Evolutionary conservation across 1,284 basidiomycete species (phyloP), one percentile per base, ranked within the genome.

Genomic region (Trichosporon faecale): DNA sequence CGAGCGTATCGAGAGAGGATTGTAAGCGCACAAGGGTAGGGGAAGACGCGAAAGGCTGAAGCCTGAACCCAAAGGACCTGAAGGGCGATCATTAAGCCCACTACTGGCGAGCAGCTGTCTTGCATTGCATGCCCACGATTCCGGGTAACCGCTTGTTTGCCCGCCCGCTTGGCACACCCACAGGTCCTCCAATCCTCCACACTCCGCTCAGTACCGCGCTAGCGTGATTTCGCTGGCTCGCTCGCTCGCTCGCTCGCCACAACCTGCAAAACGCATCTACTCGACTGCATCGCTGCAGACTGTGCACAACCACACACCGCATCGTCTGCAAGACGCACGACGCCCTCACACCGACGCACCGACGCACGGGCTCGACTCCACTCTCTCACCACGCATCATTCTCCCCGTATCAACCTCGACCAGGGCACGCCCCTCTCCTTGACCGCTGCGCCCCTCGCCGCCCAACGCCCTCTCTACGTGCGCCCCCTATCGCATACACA

Each of bases 81-180:
- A 52, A 52, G 49, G 49, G 49, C 49, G 49, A 52, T 52, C 49
- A 52, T 25, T 52, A 21, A 25, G 49, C 49, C 49, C 49, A 52
- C 49, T 52, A 23, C 40, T 44, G 40, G 33, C 18, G 40, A 18
- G 18, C 40, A 44, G 40, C 40, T 44, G 40, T 5, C n/a, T n/a
- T n/a, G n/a, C n/a, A n/a, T n/a, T n/a, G n/a, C n/a, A n/a, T n/a
- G n/a, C n/a, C 18, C 49, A 52, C 23, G 49, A 52, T 52, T 23
- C 49, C 49, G 49, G 49, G n/a, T 52, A 52, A 52, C 49, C 49
- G 49, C 49, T 23, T 52, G 49, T 52, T 52, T 52, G 49, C 49
- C 49, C 44, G 44, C 44, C 44, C 49, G 49, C 49, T 21, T 52
- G 49, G 23, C 21, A 37, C 35, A 14, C 35, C 35, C 35, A 14